Base-by-base conservation (phyloP, 139 green algal species). In the Micractinium sp. region DNA sequence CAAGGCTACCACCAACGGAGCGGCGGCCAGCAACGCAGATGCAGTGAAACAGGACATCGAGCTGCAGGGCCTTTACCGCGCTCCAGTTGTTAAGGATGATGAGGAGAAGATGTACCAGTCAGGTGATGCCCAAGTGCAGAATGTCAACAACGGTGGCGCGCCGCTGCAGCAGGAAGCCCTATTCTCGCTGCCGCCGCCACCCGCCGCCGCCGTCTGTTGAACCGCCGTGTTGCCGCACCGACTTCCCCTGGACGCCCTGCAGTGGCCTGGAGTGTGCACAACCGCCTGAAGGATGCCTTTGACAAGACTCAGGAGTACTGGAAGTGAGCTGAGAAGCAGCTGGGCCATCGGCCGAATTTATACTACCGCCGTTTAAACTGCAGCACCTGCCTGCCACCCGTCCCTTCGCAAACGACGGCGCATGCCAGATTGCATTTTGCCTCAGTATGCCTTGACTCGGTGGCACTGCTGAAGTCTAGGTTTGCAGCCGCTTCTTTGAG, bases 231-330 rank as follows among this genome's bases (percentile, higher is more conserved):
- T 4, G 47, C 38, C 63, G 25, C 25, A 19, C 38, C 27, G 27
- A 3, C 83, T 60, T 61, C 14, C 56, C 5, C n/a, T n/a, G n/a
- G n/a, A n/a, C n/a, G n/a, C 18, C 66, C 47, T 39, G 38, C 83
- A 87, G 90, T 91, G 25, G 93, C 96, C 27, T 97, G 91, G 91
- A 96, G 91, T 85, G 95, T 98, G 47, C 95, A 97, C 39, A 96
- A 99, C 77, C 87, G 91, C 23, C 94, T 99, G n/a, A 94, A 98
- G 75, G 96, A 98, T 33, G 80, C 87, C 0, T 97, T 98, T 81
- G 94, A 98, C 85, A 93, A 94, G 76, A 98, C 96, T 4, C 94
- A 98, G 71, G 94, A 94, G 2, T 90, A 97, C 90, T 98, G 96
- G 96, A 94, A 94, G 95, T 97, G 67, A 92, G 92, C 27, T 19